Conservation (phyloP, 176 grass and related monocot species). For the Panicum miliaceum region DNA sequence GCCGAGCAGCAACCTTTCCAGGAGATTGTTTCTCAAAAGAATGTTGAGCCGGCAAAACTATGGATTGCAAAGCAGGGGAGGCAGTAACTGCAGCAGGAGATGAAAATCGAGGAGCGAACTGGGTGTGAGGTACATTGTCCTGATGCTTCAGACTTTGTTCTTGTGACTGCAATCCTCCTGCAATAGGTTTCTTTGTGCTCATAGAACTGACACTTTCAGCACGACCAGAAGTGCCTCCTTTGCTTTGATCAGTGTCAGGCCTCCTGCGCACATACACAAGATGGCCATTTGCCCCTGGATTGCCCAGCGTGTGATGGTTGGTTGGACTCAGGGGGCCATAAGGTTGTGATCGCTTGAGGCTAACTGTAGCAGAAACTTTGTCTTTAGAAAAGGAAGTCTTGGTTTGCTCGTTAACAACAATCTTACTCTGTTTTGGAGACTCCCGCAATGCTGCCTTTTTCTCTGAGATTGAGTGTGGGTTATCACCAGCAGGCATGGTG, state of each 20-base stretch:
- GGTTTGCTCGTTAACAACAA: conserved; percentile 39
- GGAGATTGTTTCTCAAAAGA: conserved; percentile 41
- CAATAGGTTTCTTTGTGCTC: conserved; percentile 47
- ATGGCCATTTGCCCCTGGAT: conserved; percentile 62
- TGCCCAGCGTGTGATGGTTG: conserved; percentile 40
- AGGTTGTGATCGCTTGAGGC: conserved; percentile 65
- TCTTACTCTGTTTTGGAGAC: conserved; percentile 55
- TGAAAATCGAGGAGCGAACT: conserved; percentile 4
- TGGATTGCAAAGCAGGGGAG: conserved; percentile 34
- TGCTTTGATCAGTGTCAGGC: conserved; percentile 78
- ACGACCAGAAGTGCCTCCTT: conserved; percentile 44
- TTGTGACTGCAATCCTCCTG: conserved; percentile 22
- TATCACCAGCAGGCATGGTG: conserved; percentile 66
- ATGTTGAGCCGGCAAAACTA: background rate
- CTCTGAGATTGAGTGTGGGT: conserved; percentile 57
- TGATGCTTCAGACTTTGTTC: conserved; percentile 50
- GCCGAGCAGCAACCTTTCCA: conserved; percentile 27
- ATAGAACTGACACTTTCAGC: conserved; percentile 40
- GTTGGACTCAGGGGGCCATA: conserved; percentile 50
- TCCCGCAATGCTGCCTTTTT: conserved; percentile 78
- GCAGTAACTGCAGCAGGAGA: conserved; percentile 34
- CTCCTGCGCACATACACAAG: conserved; percentile 87
- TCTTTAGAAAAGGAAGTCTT: conserved; percentile 47
- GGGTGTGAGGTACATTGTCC: conserved; percentile 21
- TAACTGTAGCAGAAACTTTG: conserved; percentile 48